A percentile compares a stretch with the other conserved stretches of the same genome.
Evolutionary conservation across 768 basidiomycete genomes (phyloP).

Genomic region (Mycena olivaceomarginata): DNA sequence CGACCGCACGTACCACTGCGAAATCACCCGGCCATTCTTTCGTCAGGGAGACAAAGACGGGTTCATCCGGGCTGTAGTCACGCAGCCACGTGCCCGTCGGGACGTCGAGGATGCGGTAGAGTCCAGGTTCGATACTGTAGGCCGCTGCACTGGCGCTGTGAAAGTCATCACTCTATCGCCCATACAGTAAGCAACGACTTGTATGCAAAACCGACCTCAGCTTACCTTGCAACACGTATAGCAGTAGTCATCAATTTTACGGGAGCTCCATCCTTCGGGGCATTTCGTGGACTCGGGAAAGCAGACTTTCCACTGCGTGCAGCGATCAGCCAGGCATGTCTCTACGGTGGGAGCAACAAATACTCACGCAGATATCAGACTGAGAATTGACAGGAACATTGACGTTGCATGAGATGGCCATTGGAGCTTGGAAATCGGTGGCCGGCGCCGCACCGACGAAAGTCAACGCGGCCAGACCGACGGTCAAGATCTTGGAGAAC

Average conservation of each 20-base stretch:
- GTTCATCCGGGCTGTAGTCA: too few species aligned
- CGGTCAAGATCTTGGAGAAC: background rate
- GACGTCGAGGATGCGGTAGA: too few species aligned
- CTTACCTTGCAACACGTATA: background rate
- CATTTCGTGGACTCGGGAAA: background rate
- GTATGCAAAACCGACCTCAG: background rate
- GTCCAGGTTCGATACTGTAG: too few species aligned
- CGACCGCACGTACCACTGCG: too few species aligned
- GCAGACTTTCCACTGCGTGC: background rate
- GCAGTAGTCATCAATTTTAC: background rate
- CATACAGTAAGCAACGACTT: background rate
- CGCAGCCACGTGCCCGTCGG: too few species aligned
- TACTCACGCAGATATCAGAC: background rate
- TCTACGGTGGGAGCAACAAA: constrained; percentile 1
- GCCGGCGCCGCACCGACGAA: background rate
- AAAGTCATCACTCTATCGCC: background rate
- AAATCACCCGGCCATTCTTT: too few species aligned
- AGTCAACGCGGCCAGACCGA: background rate
- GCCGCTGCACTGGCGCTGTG: too few species aligned
- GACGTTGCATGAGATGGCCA: background rate
- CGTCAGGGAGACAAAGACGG: too few species aligned
- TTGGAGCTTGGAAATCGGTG: background rate
- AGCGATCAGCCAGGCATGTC: background rate
- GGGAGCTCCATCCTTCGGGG: background rate
- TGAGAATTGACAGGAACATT: background rate